Conservation (phyloP, 768 basidiomycete species). For the Amanita jacksonii region DNA sequence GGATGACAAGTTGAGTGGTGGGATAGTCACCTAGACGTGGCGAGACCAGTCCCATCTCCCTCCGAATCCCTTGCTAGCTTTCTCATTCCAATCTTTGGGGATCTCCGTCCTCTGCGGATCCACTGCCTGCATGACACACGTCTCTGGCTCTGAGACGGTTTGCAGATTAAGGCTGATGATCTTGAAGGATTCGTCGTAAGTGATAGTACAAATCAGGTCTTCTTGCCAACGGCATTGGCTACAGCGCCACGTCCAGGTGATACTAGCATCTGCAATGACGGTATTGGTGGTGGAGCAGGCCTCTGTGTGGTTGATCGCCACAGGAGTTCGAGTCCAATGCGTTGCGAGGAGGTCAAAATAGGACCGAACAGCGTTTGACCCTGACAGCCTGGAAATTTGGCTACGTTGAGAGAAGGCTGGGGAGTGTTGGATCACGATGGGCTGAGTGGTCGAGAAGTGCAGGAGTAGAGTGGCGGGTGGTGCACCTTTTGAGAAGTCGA, state of each 20-base stretch:
- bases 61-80: not conserved
- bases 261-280: slow-evolving; percentile 27
- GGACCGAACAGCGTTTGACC: slow-evolving; percentile 37
- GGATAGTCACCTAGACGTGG: too few species aligned
- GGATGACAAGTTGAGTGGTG: too few species aligned
- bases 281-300: slow-evolving; percentile 18
- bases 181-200: slow-evolving; percentile 33
- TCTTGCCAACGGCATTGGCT: slow-evolving; percentile 35
- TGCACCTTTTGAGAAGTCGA: slow-evolving; percentile 25
- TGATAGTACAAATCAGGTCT: slow-evolving; percentile 35
- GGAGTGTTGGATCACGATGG: slow-evolving; percentile 31
- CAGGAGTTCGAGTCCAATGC: slow-evolving; percentile 30
- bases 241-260: slow-evolving; percentile 36
- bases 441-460: slow-evolving; percentile 30
- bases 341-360: slow-evolving; percentile 40
- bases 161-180: slow-evolving; percentile 30
- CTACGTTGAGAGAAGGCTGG: slow-evolving; percentile 26
- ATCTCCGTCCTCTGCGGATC: slow-evolving; percentile 15
- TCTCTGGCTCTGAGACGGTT: slow-evolving; percentile 29
- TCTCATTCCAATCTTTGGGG: too few species aligned
- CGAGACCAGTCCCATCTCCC: too few species aligned
- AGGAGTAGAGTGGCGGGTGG: slow-evolving; percentile 24
- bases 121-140: slow-evolving; percentile 39
- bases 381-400: slow-evolving; percentile 24
- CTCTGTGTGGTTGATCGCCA: slow-evolving; percentile 16